A percentile compares a stretch with the other conserved stretches of the same genome.
Evolutionary conservation across 192 early-diverging fungal genomes (phyloP).

Genomic region (Podila clonocystis): DNA sequence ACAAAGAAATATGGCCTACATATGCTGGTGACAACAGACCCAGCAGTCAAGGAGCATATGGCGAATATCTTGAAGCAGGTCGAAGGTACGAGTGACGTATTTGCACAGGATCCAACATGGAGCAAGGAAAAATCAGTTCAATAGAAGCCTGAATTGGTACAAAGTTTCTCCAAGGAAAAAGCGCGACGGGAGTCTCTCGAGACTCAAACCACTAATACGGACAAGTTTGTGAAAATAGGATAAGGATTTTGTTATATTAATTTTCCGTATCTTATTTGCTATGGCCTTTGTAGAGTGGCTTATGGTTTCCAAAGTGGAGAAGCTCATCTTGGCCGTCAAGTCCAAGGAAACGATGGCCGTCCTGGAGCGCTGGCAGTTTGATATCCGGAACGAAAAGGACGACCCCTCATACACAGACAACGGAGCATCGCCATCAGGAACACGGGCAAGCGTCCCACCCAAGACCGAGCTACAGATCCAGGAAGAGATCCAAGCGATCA

Average conservation of each 20-base stretch:
- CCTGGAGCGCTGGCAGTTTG: constrained; percentile 96
- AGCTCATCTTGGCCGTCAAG: constrained; percentile 88
- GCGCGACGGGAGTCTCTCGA: too few species aligned
- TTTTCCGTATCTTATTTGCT: too few species aligned
- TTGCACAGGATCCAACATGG: not conserved
- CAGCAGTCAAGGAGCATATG: constrained; percentile 78
- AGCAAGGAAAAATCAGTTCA: not conserved
- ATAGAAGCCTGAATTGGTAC: not conserved
- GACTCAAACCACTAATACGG: too few species aligned
- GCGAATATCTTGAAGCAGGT: constrained; percentile 81
- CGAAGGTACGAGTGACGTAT: constrained; percentile 64
- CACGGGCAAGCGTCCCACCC: constrained; percentile 1
- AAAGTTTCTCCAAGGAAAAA: too few species aligned
- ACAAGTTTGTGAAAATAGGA: too few species aligned
- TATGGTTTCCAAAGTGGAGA: constrained; percentile 74
- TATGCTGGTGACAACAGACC: constrained; percentile 81
- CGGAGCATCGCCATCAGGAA: not conserved
- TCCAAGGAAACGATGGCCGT: constrained; percentile 85
- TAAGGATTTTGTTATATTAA: too few species aligned
- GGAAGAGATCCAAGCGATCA: constrained; percentile 86
- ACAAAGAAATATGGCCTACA: constrained; percentile 90
- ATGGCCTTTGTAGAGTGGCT: constrained; percentile 81
- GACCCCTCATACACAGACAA: constrained; percentile 7
- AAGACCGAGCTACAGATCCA: constrained; percentile 73
- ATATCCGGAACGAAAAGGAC: constrained; percentile 77